Evolutionary conservation across 371 early-diverging fungal species (phyloP).

Genomic region (Mortierella sp.): DNA sequence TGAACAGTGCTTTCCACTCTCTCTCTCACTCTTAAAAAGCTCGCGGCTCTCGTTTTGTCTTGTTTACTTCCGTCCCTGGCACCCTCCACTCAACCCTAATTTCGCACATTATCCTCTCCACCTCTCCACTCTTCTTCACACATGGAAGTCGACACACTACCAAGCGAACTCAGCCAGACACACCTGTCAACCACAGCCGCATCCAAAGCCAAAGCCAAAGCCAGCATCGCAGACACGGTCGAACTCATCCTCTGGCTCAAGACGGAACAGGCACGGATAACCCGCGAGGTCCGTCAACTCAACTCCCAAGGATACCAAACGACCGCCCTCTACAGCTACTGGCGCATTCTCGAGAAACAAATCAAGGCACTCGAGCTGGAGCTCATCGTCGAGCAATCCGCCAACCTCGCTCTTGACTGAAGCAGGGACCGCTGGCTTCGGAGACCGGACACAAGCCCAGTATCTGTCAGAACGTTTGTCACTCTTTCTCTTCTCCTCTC

Average conservation of each 20-base stretch:
- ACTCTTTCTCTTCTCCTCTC: too few relatives aligned
- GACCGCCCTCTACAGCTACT: neutral
- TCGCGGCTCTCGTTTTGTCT: neutral
- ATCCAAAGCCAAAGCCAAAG: neutral
- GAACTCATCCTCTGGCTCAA: conserved; percentile 14
- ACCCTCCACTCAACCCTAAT: neutral
- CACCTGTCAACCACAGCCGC: neutral
- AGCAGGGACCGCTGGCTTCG: neutral
- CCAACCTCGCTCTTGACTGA: neutral
- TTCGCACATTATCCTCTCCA: neutral
- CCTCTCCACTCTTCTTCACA: neutral
- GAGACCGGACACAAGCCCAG: too few relatives aligned
- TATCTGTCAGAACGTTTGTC: too few relatives aligned
- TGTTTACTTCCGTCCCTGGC: neutral
- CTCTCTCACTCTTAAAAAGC: neutral
- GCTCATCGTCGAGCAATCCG: conserved; percentile 6
- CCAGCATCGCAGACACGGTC: neutral
- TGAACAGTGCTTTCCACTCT: neutral
- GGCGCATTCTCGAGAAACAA: conserved; percentile 3
- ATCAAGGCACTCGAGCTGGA: conserved; percentile 15
- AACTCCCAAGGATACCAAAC: neutral
- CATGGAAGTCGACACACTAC: neutral
- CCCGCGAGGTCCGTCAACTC: neutral
- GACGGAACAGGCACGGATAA: conserved; percentile 5
- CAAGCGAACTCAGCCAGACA: neutral